phyloP scores from a whole-genome alignment of 257 asterid genomes.

The Plantago elongata region DNA sequence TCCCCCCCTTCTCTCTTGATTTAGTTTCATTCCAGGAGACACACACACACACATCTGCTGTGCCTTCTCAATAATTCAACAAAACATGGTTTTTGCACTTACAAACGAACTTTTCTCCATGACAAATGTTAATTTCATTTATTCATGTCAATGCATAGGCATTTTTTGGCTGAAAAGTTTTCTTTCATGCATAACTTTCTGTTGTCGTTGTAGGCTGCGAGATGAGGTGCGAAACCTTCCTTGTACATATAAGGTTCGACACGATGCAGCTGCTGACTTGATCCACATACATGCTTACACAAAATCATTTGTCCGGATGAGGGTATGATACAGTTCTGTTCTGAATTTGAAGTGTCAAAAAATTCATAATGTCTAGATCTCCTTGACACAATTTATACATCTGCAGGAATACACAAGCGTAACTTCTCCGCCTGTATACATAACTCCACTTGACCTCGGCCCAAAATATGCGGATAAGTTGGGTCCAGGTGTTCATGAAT shows the following conservation, averaged over 20 bases:
- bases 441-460: slow-evolving; percentile 92
- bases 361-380: slow-evolving; percentile 10
- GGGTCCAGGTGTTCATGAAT: slow-evolving; percentile 80
- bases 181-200: slow-evolving; percentile 4
- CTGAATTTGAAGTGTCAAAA: slow-evolving; percentile 7
- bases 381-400: slow-evolving; percentile 12
- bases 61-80: too few relatives aligned
- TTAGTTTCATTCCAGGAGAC: too few relatives aligned
- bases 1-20: too few relatives aligned
- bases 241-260: slow-evolving; percentile 81
- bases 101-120: too few relatives aligned
- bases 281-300: slow-evolving; percentile 91
- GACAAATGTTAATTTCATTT: too few relatives aligned
- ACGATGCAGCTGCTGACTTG: slow-evolving; percentile 99
- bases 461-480: slow-evolving; percentile 80
- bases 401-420: slow-evolving; percentile 78
- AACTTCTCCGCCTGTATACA: slow-evolving; percentile 87
- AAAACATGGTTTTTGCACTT: too few relatives aligned
- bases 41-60: too few relatives aligned
- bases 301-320: slow-evolving; percentile 61
- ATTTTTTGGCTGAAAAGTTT: too few relatives aligned
- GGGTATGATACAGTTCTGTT: slow-evolving; percentile 43
- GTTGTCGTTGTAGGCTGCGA: slow-evolving; percentile 66
- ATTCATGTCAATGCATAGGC: too few relatives aligned
- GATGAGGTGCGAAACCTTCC: slow-evolving; percentile 95